Base-by-base conservation (phyloP, 2,329 filamentous ascomycete genomes). In the Phialophora chinensis region DNA sequence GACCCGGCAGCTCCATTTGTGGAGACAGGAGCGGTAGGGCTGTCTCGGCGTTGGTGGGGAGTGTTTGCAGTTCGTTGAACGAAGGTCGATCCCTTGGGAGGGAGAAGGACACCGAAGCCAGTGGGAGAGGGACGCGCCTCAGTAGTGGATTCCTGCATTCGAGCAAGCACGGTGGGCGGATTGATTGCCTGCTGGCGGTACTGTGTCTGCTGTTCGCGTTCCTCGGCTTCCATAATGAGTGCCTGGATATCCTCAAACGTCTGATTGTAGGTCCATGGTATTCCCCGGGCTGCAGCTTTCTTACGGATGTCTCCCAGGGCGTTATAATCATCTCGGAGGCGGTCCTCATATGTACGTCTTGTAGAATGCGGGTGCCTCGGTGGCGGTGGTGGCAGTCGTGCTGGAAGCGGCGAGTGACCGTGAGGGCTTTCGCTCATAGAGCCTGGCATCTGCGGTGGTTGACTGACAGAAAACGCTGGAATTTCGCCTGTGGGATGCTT, bases 201-300 rank as follows among this genome's bases (percentile, higher is more conserved):
- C 10, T 53, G 49, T 17, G 29, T 31, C 10, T 31, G 52, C n/a
- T 69, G 56, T 52, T 64, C 53, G 4, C 52, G 55, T 10, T 60
- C 60, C 52, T 68, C 68, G 20, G 56, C 42, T 20, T 66, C 56
- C 68, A 58, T 56, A 14, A 70, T 6, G 12, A 66, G 23, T 4
- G 44, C 60, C 4, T 66, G 54, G 52, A 70, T 66, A 14, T 70
- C 62, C n/a, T 66, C 66, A 31, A 66, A 65, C 31, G 63, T 68
- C 68, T 67, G 67, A 29, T 70, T 70, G 55, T 68, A 70, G 52
- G 8, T 62, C 68, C 68, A 70, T 31, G 57, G 29, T 6, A 70
- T 66, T 38, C 68, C 63, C 25, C 29, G 29, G 1, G 60, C 56
- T 2, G 55, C 25, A 25, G 66, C 66, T 38, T 52, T 63, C 59